Percentiles rank a stretch among this genome's conserved stretches.
Conservation (phyloP, 495 filamentous ascomycete species). For the Articulospora tetracladia region DNA sequence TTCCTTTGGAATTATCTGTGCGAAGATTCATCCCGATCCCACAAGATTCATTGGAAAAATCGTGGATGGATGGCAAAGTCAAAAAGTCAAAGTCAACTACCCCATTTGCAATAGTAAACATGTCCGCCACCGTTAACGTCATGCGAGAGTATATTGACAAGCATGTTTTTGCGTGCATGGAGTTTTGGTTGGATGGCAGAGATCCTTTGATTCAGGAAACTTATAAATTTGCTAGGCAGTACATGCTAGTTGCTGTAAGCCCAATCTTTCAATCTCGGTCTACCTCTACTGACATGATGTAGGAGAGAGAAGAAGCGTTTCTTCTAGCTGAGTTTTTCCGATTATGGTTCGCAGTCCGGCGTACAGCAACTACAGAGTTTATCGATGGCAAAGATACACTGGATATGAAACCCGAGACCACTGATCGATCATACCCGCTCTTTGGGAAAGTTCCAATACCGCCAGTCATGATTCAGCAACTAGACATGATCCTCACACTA, state of each 20-base stretch:
- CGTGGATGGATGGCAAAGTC: slow-evolving; percentile 37
- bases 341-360: slow-evolving; percentile 53
- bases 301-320: slow-evolving; percentile 30
- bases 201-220: slow-evolving; percentile 39
- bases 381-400: slow-evolving; percentile 52
- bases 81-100: slow-evolving; percentile 36
- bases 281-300: slow-evolving; percentile 15
- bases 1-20: slow-evolving; percentile 37
- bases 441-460: slow-evolving; percentile 50
- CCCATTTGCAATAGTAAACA: slow-evolving; percentile 46
- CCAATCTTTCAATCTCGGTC: background rate
- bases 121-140: slow-evolving; percentile 37
- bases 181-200: slow-evolving; percentile 31
- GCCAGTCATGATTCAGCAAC: slow-evolving; percentile 56
- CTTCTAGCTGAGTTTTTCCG: slow-evolving; percentile 47
- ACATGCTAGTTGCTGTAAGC: slow-evolving; percentile 1
- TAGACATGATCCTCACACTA: slow-evolving; percentile 49
- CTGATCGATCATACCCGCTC: slow-evolving; percentile 46
- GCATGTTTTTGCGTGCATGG: slow-evolving; percentile 36
- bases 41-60: slow-evolving; percentile 41
- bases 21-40: slow-evolving; percentile 43
- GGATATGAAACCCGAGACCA: slow-evolving; percentile 44
- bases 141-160: slow-evolving; percentile 42
- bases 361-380: slow-evolving; percentile 52
- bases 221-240: slow-evolving; percentile 32